phyloP scores from a whole-genome alignment of 192 early-diverging fungal genomes.

The Coemansia sp. region DNA sequence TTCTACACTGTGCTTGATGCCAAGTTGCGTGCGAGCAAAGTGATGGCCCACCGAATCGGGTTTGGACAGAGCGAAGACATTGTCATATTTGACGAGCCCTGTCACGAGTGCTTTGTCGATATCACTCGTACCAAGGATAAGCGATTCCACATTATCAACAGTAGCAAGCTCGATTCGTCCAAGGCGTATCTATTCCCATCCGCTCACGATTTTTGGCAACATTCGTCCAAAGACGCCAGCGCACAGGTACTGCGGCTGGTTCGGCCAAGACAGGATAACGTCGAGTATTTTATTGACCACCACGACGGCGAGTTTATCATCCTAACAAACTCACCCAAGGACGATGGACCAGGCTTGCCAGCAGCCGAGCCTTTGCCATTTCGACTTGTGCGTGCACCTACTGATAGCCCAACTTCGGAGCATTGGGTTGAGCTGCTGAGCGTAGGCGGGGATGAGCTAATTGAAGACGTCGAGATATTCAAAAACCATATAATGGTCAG shows the following conservation, averaged over 20 bases:
- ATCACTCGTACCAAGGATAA: conserved; percentile 74
- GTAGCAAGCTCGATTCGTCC: conserved; percentile 69
- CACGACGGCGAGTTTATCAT: conserved; percentile 56
- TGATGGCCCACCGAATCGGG: conserved; percentile 37
- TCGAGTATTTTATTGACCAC: conserved; percentile 79
- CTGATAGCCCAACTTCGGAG: conserved; percentile 28
- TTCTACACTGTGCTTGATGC: conserved; percentile 72
- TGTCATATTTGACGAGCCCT: conserved; percentile 62
- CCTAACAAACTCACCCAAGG: conserved; percentile 41
- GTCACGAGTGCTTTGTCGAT: conserved; percentile 72
- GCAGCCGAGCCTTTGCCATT: conserved; percentile 56
- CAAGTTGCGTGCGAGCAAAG: conserved; percentile 64
- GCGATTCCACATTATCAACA: conserved; percentile 65
- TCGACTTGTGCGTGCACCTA: conserved; percentile 57
- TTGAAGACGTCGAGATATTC: conserved; percentile 79
- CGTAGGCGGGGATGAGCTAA: conserved; percentile 60
- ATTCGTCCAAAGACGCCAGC: background rate
- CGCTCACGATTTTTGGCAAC: conserved; percentile 15
- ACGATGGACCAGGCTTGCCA: conserved; percentile 16
- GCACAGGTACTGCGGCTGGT: conserved; percentile 42
- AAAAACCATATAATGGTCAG: conserved; percentile 40
- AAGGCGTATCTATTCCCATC: conserved; percentile 61
- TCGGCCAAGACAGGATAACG: conserved; percentile 55
- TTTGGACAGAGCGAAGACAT: conserved; percentile 11
- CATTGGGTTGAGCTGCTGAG: conserved; percentile 63